These are phyloP conservation scores for Kwoniella shivajii DNA, from an alignment of 1,284 basidiomycete genomes.

Conservation along the genomic window DNA sequence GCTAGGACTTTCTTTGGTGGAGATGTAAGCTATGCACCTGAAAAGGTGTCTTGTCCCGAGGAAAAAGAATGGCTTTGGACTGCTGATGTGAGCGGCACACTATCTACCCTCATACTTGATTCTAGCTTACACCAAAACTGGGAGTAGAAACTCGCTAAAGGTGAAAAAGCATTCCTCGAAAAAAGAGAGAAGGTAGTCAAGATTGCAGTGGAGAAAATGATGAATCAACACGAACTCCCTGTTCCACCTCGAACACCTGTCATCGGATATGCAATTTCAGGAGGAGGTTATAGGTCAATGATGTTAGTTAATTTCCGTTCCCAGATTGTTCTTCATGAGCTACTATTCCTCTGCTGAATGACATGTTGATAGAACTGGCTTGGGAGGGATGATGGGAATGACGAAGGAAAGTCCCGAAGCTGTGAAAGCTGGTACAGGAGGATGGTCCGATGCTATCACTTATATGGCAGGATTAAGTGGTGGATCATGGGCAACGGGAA, in stretches of 20 bases:
- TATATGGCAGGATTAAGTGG: slow-evolving; percentile 52
- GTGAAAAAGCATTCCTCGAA: slow-evolving; percentile 41
- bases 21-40: slow-evolving; percentile 43
- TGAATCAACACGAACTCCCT: slow-evolving; percentile 29
- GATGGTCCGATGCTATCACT: slow-evolving; percentile 46
- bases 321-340: neutral
- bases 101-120: neutral
- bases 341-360: neutral
- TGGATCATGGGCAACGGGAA: slow-evolving; percentile 50
- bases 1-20: slow-evolving; percentile 7
- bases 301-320: slow-evolving; percentile 29
- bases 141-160: slow-evolving; percentile 29
- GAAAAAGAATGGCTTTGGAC: slow-evolving; percentile 45
- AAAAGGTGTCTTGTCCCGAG: slow-evolving; percentile 44
- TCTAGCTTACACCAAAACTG: neutral
- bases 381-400: slow-evolving; percentile 25
- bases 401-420: slow-evolving; percentile 30
- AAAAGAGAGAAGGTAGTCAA: slow-evolving; percentile 30
- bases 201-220: slow-evolving; percentile 34
- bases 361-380: slow-evolving; percentile 13
- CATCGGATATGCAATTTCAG: slow-evolving; percentile 55
- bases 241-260: slow-evolving; percentile 48
- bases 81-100: slow-evolving; percentile 30
- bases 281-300: slow-evolving; percentile 59
- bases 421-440: slow-evolving; percentile 34